phyloP scores from a whole-genome alignment of 2,329 filamentous ascomycete genomes.

The Sphaceloma murrayae region DNA sequence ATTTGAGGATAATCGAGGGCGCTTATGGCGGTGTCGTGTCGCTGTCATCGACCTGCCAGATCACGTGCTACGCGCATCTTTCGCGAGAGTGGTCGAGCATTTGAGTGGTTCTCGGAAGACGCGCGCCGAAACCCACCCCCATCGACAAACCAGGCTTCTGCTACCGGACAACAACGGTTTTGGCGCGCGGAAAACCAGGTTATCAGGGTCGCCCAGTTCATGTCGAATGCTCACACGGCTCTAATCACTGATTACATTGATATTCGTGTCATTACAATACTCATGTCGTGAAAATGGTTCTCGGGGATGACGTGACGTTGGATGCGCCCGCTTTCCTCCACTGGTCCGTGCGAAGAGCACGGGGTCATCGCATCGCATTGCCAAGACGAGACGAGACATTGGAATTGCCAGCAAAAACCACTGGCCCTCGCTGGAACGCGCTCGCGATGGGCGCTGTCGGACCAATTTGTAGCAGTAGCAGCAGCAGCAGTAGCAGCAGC shows the following conservation, averaged over 20 bases:
- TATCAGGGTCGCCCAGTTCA: no score
- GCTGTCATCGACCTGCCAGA: background rate
- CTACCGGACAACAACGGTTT: no score
- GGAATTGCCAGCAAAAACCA: no score
- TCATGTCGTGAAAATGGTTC: background rate
- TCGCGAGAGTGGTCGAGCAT: background rate
- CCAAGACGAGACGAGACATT: slow-evolving; percentile 3
- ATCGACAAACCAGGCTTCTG: background rate
- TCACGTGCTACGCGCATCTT: slow-evolving; percentile 7
- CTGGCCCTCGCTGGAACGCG: background rate
- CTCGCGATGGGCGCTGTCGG: background rate
- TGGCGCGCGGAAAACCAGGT: background rate
- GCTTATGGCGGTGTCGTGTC: slow-evolving; percentile 3
- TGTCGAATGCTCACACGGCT: no score
- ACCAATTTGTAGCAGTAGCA: no score
- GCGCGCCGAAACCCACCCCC: slow-evolving; percentile 8
- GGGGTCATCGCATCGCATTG: background rate
- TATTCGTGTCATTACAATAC: no score
- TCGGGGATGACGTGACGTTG: slow-evolving; percentile 10
- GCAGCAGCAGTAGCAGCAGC: no score
- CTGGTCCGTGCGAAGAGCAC: slow-evolving; percentile 5
- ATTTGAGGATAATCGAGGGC: slow-evolving; percentile 3
- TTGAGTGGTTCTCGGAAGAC: slow-evolving; percentile 6
- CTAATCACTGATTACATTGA: no score
- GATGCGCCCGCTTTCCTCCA: background rate